phyloP scores from a whole-genome alignment of 495 filamentous ascomycete species.

The Rostrohypoxylon terebratum region DNA sequence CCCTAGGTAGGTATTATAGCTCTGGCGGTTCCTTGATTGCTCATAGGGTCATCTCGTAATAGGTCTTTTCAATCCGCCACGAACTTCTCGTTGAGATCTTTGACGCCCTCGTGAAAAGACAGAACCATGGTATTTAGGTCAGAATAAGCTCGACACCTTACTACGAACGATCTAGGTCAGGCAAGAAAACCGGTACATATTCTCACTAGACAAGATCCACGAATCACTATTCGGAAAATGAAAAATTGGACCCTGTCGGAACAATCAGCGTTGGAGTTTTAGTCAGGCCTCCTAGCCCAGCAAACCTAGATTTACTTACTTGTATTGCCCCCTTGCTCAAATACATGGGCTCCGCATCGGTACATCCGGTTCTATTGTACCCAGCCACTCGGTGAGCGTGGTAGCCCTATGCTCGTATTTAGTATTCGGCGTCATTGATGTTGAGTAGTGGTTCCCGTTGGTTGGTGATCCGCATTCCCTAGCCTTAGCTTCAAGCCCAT shows the following conservation, averaged over 20 bases:
- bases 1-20: background rate
- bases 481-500: background rate
- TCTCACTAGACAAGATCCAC: background rate
- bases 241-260: background rate
- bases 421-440: background rate
- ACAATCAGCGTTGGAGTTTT: background rate
- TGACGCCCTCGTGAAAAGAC: background rate
- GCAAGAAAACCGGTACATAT: background rate
- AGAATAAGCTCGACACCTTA: background rate
- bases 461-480: background rate
- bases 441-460: background rate
- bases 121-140: background rate
- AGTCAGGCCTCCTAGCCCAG: background rate
- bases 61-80: background rate
- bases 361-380: conserved; percentile 1
- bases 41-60: background rate
- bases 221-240: background rate
- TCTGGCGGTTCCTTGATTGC: background rate
- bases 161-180: background rate
- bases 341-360: background rate
- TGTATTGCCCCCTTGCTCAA: conserved; percentile 10
- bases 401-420: background rate
- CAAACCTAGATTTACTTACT: conserved; percentile 2
- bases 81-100: background rate
- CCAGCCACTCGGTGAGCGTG: background rate